These are phyloP conservation scores for Medicago ruthenica DNA, from an alignment of 306 rosid genomes.

Conservation along the genomic window DNA sequence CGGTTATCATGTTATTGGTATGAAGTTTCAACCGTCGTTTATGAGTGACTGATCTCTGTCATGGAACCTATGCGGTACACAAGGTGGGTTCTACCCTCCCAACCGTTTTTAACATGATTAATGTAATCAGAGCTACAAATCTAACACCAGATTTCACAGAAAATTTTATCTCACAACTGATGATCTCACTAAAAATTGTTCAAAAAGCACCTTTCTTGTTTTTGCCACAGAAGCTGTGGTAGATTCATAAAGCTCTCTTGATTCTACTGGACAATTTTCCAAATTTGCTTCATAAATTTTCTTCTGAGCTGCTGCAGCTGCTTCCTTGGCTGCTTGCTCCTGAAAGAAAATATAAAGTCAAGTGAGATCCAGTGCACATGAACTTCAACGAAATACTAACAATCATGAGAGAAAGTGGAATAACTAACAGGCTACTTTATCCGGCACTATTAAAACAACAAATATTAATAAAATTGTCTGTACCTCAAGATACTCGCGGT, in stretches of 20 bases:
- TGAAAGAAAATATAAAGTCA: constrained; percentile 30
- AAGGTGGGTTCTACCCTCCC: too few species aligned
- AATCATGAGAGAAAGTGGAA: constrained; percentile 1
- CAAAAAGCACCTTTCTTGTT: constrained; percentile 55
- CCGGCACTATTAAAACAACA: background rate
- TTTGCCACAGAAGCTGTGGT: constrained; percentile 56
- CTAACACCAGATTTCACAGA: background rate
- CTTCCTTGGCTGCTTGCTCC: constrained; percentile 79
- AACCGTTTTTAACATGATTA: background rate
- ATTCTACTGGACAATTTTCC: constrained; percentile 50
- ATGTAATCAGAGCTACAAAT: constrained; percentile 8
- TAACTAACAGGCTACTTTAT: background rate
- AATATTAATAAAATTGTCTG: constrained; percentile 6
- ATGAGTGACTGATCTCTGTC: too few species aligned
- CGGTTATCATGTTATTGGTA: too few species aligned
- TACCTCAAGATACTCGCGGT: constrained; percentile 71
- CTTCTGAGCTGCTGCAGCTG: constrained; percentile 56
- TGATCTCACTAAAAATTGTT: background rate
- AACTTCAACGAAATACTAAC: constrained; percentile 16
- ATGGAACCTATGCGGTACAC: too few species aligned
- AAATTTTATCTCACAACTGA: background rate
- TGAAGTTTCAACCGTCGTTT: too few species aligned
- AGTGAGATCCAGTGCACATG: constrained; percentile 33
- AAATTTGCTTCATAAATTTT: constrained; percentile 55
- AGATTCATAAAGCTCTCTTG: constrained; percentile 55